Base-by-base conservation (phyloP, 2,329 filamentous ascomycete species). In the Sclerotinia subarctica region DNA sequence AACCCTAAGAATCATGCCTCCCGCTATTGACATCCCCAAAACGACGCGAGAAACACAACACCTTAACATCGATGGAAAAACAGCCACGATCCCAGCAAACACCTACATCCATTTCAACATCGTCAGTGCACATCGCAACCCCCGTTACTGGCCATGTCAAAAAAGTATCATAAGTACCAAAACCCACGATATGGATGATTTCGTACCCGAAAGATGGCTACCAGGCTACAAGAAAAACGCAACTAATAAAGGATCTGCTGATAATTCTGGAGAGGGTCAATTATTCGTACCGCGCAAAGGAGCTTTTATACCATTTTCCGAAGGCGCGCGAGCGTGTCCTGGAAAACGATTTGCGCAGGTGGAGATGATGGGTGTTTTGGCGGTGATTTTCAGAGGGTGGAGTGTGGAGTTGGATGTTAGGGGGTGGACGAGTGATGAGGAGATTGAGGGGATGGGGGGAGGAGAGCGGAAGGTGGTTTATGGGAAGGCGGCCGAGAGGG, bases 11-110 rank as follows among this genome's bases (percentile, higher is more conserved):
- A 74, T 93, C 51, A 82, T 92, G 68, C 90, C 91, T 1, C 87
- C 91, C 0, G 88, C 92, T 24, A 81, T 88, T 56, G 85, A 85
- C 64, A 88, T 95, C 35, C 91, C 91, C 38, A 94, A 95, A 79
- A 84, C 82, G 64, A 84, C 86, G 5, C 74, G 78, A 2, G 76
- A 79, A 2, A 74, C 76, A 3, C 75, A 80, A 35, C 82, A 84
- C 63, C 88, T 93, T 78, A 76, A 81, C 29, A 75, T 94, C 53
- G 69, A 74, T 42, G 69, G 69, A 19, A 68, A 65, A 26, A 57
- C 59, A 32, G 44, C 68, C 13, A 68, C 49, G 0, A 56, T 74
- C 5, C 70, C 69, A 19, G 60, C 65, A 32, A 78, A 76, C 46
- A 78, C 77, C 5, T 78, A 80, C 67, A 77, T 87, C 32, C 81